Evolutionary conservation across 1,139 yeast genomes (phyloP).

Genomic region (Geotrichum candidum): DNA sequence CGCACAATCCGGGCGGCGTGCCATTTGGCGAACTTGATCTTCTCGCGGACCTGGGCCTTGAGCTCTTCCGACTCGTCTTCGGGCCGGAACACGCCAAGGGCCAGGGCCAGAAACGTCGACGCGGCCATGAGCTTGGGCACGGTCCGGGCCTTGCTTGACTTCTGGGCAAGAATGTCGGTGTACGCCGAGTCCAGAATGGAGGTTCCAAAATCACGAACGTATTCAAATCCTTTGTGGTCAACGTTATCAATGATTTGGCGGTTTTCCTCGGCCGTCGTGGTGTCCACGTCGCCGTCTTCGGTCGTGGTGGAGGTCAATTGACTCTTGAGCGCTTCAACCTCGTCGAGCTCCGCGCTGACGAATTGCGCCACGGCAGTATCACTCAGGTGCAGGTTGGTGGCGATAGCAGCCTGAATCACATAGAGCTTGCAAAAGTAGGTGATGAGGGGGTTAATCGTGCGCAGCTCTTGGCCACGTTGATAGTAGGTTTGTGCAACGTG

Average conservation of each 20-base stretch:
- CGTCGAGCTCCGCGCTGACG: constrained; percentile 56
- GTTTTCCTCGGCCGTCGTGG: constrained; percentile 35
- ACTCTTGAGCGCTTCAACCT: constrained; percentile 50
- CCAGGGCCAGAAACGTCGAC: constrained; percentile 43
- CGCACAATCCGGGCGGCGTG: constrained; percentile 53
- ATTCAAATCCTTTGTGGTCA: background rate
- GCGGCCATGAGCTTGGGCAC: constrained; percentile 47
- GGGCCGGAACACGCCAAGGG: constrained; percentile 18
- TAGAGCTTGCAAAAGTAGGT: constrained; percentile 35
- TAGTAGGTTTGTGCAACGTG: background rate
- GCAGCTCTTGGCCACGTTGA: constrained; percentile 15
- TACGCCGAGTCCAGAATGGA: background rate
- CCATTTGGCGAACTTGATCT: constrained; percentile 50
- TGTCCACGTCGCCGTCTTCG: constrained; percentile 51
- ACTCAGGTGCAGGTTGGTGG: constrained; percentile 49
- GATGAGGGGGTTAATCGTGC: constrained; percentile 13
- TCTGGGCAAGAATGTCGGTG: background rate
- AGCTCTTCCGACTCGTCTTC: constrained; percentile 21
- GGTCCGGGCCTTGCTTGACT: constrained; percentile 35
- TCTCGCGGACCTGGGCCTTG: constrained; percentile 34
- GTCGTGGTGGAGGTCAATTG: constrained; percentile 37
- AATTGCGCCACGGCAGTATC: constrained; percentile 50
- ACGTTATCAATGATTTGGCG: constrained; percentile 21
- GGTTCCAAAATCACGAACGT: background rate
- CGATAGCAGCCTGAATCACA: constrained; percentile 62